A percentile compares a stretch with the other conserved stretches of the same genome.
Conservation (phyloP, 2,329 filamentous ascomycete species). For the Claviceps humidiphila region DNA sequence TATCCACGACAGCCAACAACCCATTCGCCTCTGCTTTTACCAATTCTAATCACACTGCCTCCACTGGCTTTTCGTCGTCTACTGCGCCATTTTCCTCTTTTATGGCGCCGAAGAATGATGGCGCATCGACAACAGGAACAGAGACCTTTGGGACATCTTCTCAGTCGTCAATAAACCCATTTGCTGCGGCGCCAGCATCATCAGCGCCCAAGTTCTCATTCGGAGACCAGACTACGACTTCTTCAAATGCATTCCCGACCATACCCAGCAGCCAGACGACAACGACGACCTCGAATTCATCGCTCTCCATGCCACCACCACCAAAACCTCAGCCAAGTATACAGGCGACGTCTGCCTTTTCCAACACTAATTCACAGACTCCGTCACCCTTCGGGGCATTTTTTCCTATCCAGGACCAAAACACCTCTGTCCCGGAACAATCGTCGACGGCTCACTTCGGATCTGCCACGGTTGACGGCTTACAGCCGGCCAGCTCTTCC, state of each 20-base stretch:
- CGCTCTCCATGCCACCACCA: constrained; percentile 5
- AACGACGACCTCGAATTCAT: not conserved
- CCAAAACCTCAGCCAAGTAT: constrained; percentile 5
- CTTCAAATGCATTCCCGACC: not conserved
- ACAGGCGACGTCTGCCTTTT: not conserved
- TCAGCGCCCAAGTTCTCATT: constrained; percentile 9
- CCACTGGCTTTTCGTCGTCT: not conserved
- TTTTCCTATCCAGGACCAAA: not conserved
- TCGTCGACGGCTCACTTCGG: not conserved
- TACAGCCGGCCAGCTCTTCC: not conserved
- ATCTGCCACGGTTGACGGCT: not conserved
- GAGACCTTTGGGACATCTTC: not conserved
- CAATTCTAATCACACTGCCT: not conserved
- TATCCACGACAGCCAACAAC: not conserved
- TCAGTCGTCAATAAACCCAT: constrained; percentile 9
- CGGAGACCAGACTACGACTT: constrained; percentile 2
- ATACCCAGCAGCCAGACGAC: not conserved
- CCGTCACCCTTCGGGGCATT: not conserved
- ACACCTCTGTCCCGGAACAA: not conserved
- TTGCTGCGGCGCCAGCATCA: constrained; percentile 8
- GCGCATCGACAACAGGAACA: not conserved
- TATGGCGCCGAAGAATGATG: not conserved
- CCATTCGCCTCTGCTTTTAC: constrained; percentile 3
- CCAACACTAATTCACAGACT: not conserved
- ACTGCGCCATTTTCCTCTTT: not conserved